Evolutionary conservation across 495 filamentous ascomycete genomes (phyloP).

Genomic region (Aspergillus ellipticus): DNA sequence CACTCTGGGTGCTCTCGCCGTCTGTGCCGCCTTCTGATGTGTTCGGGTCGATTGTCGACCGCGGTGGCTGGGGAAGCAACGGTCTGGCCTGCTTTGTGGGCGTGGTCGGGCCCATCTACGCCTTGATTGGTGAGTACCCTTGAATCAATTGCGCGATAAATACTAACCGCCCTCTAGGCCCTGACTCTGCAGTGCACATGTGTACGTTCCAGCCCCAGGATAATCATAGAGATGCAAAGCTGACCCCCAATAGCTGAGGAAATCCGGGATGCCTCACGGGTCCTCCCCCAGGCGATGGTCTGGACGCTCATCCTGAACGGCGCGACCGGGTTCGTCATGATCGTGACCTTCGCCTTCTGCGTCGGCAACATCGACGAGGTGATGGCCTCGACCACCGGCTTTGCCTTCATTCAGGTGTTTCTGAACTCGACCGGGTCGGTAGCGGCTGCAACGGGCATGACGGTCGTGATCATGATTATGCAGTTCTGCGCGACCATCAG

Average conservation of each 20-base stretch:
- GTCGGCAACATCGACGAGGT: slow-evolving; percentile 37
- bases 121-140: slow-evolving; percentile 39
- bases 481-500: slow-evolving; percentile 40
- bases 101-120: slow-evolving; percentile 36
- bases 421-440: slow-evolving; percentile 37
- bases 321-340: slow-evolving; percentile 47
- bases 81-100: slow-evolving; percentile 46
- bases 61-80: slow-evolving; percentile 40
- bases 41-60: slow-evolving; percentile 45
- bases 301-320: slow-evolving; percentile 47
- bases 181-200: slow-evolving; percentile 41
- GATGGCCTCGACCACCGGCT: slow-evolving; percentile 34
- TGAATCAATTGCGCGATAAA: neutral
- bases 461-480: slow-evolving; percentile 40
- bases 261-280: slow-evolving; percentile 40
- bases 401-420: slow-evolving; percentile 52
- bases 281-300: slow-evolving; percentile 46
- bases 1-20: slow-evolving; percentile 43
- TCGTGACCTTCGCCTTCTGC: slow-evolving; percentile 48
- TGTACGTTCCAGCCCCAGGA: slow-evolving; percentile 5
- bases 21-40: slow-evolving; percentile 34
- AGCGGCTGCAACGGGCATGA: slow-evolving; percentile 42
- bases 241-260: slow-evolving; percentile 44
- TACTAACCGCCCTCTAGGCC: neutral
- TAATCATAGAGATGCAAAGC: no score